phyloP scores from a whole-genome alignment of 495 filamentous ascomycete species.

The Bathelium albidoporum region DNA sequence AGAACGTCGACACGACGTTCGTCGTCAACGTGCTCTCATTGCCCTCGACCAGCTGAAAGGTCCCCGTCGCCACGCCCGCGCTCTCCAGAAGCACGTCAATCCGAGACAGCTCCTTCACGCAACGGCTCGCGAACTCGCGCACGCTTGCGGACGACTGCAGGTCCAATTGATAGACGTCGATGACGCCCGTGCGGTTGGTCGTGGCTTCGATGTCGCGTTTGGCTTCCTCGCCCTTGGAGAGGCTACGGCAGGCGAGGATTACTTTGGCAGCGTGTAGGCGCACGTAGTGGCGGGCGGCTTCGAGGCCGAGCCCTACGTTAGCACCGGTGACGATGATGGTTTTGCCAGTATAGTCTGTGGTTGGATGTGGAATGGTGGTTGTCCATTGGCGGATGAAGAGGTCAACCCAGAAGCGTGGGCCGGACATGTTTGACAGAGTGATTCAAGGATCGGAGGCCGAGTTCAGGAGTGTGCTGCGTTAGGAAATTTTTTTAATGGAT shows the following conservation, averaged over 20 bases:
- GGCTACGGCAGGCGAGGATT: constrained; percentile 21
- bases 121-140: constrained; percentile 33
- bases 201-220: constrained; percentile 8
- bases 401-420: constrained; percentile 2
- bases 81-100: constrained; percentile 21
- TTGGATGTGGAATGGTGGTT: constrained; percentile 2
- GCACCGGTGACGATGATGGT: constrained; percentile 45
- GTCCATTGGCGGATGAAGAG: constrained; percentile 19
- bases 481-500: neutral
- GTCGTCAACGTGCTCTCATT: constrained; percentile 36
- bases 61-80: constrained; percentile 24
- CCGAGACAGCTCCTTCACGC: neutral
- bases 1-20: constrained; percentile 42
- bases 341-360: constrained; percentile 25
- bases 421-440: neutral
- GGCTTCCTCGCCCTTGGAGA: constrained; percentile 19
- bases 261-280: constrained; percentile 15
- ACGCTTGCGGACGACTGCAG: constrained; percentile 43
- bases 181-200: constrained; percentile 25
- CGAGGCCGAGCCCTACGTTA: constrained; percentile 34
- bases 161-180: constrained; percentile 47
- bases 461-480: neutral
- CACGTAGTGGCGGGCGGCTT: constrained; percentile 19
- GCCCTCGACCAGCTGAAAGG: constrained; percentile 29
- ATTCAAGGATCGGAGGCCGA: neutral